phyloP scores from a whole-genome alignment of 2,329 filamentous ascomycete species.

The Fusarium sp. region DNA sequence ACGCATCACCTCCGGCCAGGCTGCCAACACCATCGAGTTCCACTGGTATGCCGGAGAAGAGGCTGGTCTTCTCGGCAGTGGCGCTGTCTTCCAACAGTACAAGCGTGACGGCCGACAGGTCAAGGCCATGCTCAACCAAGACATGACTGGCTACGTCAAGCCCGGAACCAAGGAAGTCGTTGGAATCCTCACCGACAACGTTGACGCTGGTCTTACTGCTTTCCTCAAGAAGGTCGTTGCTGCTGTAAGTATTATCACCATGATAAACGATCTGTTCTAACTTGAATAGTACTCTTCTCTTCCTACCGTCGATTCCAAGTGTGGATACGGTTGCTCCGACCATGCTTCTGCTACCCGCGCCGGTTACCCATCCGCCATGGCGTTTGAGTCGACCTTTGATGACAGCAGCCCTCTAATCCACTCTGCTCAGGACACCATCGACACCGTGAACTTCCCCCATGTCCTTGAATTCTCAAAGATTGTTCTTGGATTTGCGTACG shows the following conservation, averaged over 20 bases:
- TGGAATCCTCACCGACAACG: constrained; percentile 58
- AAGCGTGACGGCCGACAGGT: constrained; percentile 51
- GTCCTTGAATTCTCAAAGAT: constrained; percentile 73
- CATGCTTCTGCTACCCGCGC: constrained; percentile 73
- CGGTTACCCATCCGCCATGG: constrained; percentile 75
- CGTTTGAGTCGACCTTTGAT: constrained; percentile 72
- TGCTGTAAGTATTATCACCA: constrained; percentile 17
- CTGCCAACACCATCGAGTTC: constrained; percentile 83
- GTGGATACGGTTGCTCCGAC: constrained; percentile 72
- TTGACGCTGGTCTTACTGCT: constrained; percentile 53
- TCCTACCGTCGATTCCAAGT: constrained; percentile 62
- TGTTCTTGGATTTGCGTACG: constrained; percentile 62
- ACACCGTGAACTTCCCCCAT: constrained; percentile 75
- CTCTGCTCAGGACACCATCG: constrained; percentile 77
- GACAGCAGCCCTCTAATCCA: constrained; percentile 79
- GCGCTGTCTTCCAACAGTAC: constrained; percentile 61
- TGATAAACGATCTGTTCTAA: accelerated
- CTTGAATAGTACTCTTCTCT: constrained; percentile 51
- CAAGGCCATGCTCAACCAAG: constrained; percentile 60
- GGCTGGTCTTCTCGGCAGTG: constrained; percentile 81
- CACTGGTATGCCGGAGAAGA: constrained; percentile 91
- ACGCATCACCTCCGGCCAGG: constrained; percentile 70
- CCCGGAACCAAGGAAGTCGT: constrained; percentile 49
- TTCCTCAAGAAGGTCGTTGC: constrained; percentile 57
- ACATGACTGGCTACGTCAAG: constrained; percentile 59